Base-by-base conservation (phyloP, 2,329 filamentous ascomycete genomes). In the Ophiostoma triangulosporum region DNA sequence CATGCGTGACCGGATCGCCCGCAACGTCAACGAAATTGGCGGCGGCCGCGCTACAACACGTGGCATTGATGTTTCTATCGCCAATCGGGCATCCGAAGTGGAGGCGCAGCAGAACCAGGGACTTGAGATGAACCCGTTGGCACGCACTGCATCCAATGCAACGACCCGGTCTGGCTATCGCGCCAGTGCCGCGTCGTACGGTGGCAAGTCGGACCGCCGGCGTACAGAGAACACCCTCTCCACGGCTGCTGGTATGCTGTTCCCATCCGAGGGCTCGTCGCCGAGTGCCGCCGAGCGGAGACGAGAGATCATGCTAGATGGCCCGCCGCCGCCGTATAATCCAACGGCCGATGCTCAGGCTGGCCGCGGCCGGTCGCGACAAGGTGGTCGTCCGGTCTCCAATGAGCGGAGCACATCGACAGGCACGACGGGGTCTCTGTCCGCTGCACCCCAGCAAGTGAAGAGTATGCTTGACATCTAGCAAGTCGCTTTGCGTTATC, bases 381-480 rank as follows among this genome's bases (percentile, higher is more conserved):
- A 38, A 48, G 27, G n/a, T 52, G 52, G 57, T 60, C 36, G 65
- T 27, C 62, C 65, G 15, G 61, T 60, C 4, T 64, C 64, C 3
- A 65, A 63, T 11, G 67, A 66, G 29, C 68, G 74, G 46, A 73
- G 70, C 51, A 64, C 68, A 40, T 77, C 74, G 57, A 66, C 68
- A 1, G 69, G 64, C 46, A 76, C 75, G 33, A 66, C 65, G n/a
- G 64, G 69, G 46, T 78, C 75, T 5, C 64, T 73, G 12, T 67
- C 63, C 6, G 68, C 63, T n/a, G 71, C 70, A 52, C 74, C 76
- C n/a, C 74, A 78, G 61, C 71, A 77, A 60, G 65, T 80, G 6
- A 69, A 67, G 60, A 80, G 77, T 61, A 81, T 81, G 77, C 59
- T 81, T 59, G 77, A 81, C 60, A 61, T 80, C 14, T 80, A 29